Evolutionary conservation across 306 rosid species (phyloP).

Genomic region (Casuarina cunninghamiana): DNA sequence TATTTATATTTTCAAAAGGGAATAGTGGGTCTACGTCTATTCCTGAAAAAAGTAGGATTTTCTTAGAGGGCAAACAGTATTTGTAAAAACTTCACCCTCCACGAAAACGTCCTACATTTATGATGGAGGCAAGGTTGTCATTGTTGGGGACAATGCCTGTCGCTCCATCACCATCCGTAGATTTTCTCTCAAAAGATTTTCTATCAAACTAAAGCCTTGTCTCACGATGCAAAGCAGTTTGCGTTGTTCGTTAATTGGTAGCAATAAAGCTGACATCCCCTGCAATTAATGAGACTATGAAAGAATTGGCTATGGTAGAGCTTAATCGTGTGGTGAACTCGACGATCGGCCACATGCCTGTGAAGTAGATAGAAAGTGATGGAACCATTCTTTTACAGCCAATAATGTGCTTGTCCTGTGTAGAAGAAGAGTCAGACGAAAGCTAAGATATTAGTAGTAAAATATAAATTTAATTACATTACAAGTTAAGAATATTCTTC

Average conservation of each 20-base stretch:
- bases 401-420: too few relatives aligned
- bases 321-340: too few relatives aligned
- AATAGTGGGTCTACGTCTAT: not conserved
- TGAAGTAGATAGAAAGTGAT: too few relatives aligned
- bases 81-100: not conserved
- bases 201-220: not conserved
- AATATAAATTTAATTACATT: too few relatives aligned
- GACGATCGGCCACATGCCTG: too few relatives aligned
- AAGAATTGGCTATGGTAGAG: too few relatives aligned
- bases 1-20: too few relatives aligned
- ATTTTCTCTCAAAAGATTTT: not conserved
- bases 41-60: not conserved
- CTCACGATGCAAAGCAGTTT: not conserved
- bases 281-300: not conserved
- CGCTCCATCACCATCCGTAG: constrained; percentile 3
- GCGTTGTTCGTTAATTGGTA: not conserved
- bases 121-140: constrained; percentile 8
- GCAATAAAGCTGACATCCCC: too few relatives aligned
- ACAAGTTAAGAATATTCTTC: too few relatives aligned
- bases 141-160: constrained; percentile 9
- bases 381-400: too few relatives aligned
- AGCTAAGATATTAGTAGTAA: too few relatives aligned
- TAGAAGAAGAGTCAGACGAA: too few relatives aligned
- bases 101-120: not conserved
- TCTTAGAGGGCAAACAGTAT: not conserved